These are phyloP conservation scores for Suillus hirtellus DNA, from an alignment of 768 basidiomycete species.

Conservation along the genomic window DNA sequence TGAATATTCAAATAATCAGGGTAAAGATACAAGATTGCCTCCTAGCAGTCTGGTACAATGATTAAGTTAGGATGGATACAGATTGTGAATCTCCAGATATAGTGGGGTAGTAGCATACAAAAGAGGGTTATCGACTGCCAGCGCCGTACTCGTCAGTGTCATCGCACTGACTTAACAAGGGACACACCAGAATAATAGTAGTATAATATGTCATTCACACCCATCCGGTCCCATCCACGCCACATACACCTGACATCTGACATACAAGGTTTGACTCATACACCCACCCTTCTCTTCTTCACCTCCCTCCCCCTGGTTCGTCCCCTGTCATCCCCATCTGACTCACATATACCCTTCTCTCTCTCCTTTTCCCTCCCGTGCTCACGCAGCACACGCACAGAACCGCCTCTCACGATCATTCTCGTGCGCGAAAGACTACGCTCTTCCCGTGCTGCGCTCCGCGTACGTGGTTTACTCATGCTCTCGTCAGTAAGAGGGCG, in stretches of 20 bases:
- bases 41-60: not conserved
- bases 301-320: conserved; percentile 22
- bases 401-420: not conserved
- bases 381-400: conserved; percentile 3
- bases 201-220: not conserved
- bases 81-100: not conserved
- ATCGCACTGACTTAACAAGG: not conserved
- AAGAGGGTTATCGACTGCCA: conserved; percentile 3
- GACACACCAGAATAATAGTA: not conserved
- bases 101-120: not conserved
- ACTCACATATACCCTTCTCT: conserved; percentile 12
- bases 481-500: conserved; percentile 25
- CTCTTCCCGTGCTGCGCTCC: conserved; percentile 5
- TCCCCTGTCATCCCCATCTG: conserved; percentile 14
- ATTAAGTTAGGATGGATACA: not conserved
- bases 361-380: conserved; percentile 16
- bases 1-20: not conserved
- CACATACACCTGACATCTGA: not conserved
- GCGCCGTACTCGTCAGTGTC: not conserved
- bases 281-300: conserved; percentile 31
- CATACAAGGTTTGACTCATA: conserved; percentile 5
- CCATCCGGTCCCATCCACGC: not conserved
- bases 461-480: conserved; percentile 18
- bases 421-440: conserved; percentile 9
- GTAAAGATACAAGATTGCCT: not conserved